Conservation (phyloP, 768 basidiomycete genomes). For the Suillus sp. region DNA sequence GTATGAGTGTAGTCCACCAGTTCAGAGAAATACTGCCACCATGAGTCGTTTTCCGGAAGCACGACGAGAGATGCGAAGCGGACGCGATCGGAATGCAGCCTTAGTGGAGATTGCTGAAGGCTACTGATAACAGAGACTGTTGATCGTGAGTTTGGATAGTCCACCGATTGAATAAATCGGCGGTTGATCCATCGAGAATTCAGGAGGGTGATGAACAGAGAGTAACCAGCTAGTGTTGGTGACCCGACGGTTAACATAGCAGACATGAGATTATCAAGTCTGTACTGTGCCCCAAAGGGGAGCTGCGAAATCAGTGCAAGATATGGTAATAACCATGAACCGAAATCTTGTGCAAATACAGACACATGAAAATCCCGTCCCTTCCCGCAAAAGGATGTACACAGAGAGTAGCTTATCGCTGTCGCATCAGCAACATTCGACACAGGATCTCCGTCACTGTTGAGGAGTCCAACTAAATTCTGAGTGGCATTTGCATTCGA, state of each 20-base stretch:
- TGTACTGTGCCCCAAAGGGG: conserved; percentile 45
- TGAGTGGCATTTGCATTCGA: conserved; percentile 4
- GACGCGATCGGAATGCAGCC: conserved; percentile 18
- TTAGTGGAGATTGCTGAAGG: conserved; percentile 41
- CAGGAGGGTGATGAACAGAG: conserved; percentile 43
- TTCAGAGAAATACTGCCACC: conserved; percentile 36
- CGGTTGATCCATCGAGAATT: conserved; percentile 44
- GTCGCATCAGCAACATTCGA: conserved; percentile 8
- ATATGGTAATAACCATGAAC: conserved; percentile 50
- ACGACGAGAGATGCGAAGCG: conserved; percentile 39
- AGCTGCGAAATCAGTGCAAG: conserved; percentile 50
- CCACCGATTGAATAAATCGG: conserved; percentile 29
- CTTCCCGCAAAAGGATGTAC: conserved; percentile 14
- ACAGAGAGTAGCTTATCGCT: conserved; percentile 19
- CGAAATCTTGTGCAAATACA: conserved; percentile 37
- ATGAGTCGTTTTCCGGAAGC: conserved; percentile 39
- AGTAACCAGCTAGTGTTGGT: conserved; percentile 47
- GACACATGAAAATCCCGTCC: conserved; percentile 19
- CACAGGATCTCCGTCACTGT: conserved; percentile 4
- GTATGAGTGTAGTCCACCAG: conserved; percentile 37
- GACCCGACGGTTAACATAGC: conserved; percentile 47
- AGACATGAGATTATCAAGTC: conserved; percentile 44
- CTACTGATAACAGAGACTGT: conserved; percentile 35
- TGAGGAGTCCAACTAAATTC: conserved; percentile 8
- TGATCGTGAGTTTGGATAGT: conserved; percentile 24